Percentiles rank a stretch among this genome's conserved stretches.
Evolutionary conservation across 805 yeast species (phyloP).

Genomic region (Yarrowia sp.): DNA sequence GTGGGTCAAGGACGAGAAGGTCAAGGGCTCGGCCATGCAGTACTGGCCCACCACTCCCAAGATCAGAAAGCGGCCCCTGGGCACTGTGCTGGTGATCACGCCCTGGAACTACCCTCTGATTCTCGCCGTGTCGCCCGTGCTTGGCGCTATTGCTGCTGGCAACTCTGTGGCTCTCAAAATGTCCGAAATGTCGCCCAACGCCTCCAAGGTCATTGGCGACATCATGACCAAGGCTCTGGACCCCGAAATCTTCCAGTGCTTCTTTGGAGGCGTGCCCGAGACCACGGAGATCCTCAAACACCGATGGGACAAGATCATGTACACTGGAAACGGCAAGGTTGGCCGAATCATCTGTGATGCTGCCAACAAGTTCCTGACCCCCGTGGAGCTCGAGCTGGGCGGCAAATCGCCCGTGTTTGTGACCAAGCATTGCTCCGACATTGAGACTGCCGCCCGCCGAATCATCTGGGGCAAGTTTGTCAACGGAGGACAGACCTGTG

Average conservation of each 20-base stretch:
- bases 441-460: conserved; percentile 59
- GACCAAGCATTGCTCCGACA: conserved; percentile 15
- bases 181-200: conserved; percentile 70
- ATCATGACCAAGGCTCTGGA: conserved; percentile 63
- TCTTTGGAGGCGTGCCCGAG: conserved; percentile 76
- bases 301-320: conserved; percentile 80
- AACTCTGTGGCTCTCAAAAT: conserved; percentile 79
- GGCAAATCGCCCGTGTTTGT: conserved; percentile 86
- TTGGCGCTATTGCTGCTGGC: conserved; percentile 85
- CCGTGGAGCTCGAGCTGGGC: conserved; percentile 82
- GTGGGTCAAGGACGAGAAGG: conserved; percentile 63
- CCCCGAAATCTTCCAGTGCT: conserved; percentile 62
- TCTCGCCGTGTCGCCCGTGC: conserved; percentile 68
- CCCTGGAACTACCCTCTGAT: conserved; percentile 82
- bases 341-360: conserved; percentile 78
- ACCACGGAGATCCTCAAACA: conserved; percentile 65
- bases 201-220: conserved; percentile 61
- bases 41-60: conserved; percentile 45
- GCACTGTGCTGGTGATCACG: conserved; percentile 71
- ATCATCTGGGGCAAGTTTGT: conserved; percentile 77
- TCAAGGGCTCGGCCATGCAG: conserved; percentile 40
- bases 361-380: conserved; percentile 85
- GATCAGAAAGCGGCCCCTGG: conserved; percentile 53
- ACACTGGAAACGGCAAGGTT: conserved; percentile 80
- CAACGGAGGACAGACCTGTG: conserved; percentile 93